A percentile compares a stretch with the other conserved stretches of the same genome.
These are phyloP conservation scores for Boletus sp. DNA, from an alignment of 768 basidiomycete genomes.

Conservation along the genomic window DNA sequence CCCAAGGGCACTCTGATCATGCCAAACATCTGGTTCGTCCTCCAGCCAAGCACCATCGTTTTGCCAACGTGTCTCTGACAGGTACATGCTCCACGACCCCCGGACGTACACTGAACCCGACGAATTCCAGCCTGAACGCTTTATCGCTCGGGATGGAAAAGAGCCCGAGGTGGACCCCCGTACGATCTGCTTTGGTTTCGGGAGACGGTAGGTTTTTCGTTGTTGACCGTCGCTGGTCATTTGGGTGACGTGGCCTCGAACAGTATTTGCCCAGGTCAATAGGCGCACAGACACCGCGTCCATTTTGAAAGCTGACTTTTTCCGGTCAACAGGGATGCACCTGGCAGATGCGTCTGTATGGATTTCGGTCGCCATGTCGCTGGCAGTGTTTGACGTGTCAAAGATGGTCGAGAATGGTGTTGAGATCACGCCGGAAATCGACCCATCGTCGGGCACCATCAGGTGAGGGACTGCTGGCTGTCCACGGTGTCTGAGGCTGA, in stretches of 20 bases:
- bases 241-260: neutral
- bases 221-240: constrained; percentile 1
- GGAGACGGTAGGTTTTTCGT: constrained; percentile 45
- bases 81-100: constrained; percentile 33
- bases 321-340: constrained; percentile 39
- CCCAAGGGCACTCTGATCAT: constrained; percentile 41
- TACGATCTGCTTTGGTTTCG: constrained; percentile 65
- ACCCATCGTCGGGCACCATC: constrained; percentile 60
- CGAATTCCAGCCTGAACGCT: constrained; percentile 59
- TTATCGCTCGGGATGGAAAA: constrained; percentile 37
- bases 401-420: constrained; percentile 44
- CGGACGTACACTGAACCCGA: constrained; percentile 49
- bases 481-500: constrained; percentile 1
- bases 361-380: constrained; percentile 40
- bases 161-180: constrained; percentile 55
- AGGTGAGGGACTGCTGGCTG: constrained; percentile 37
- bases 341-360: constrained; percentile 52
- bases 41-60: neutral
- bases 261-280: constrained; percentile 30
- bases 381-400: constrained; percentile 48
- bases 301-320: constrained; percentile 24
- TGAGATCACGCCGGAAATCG: constrained; percentile 51
- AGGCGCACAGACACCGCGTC: neutral
- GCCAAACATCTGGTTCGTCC: constrained; percentile 21
- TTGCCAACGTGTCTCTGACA: neutral